phyloP scores from a whole-genome alignment of 73 alveolate species.

The Paramecium caudatum region DNA sequence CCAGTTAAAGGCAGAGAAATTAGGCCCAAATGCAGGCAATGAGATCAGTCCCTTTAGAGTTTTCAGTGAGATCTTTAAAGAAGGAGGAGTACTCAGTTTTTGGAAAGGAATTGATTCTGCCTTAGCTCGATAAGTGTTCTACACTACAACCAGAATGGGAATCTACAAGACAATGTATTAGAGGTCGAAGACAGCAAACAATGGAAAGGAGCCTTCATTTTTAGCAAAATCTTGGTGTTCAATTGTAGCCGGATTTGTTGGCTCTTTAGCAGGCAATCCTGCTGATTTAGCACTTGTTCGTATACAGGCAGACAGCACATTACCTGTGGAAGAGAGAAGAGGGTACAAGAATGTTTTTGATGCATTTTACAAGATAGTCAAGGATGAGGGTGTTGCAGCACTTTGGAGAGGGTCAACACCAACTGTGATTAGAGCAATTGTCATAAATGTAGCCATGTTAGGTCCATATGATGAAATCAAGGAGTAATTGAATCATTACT shows the following conservation, averaged over 20 bases:
- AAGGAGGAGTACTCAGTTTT: constrained; percentile 86
- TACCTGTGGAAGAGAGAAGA: constrained; percentile 91
- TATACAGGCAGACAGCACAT: constrained; percentile 89
- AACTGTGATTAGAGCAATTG: constrained; percentile 94
- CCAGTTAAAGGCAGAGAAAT: constrained; percentile 81
- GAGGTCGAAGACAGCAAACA: constrained; percentile 79
- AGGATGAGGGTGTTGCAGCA: constrained; percentile 88
- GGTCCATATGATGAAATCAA: constrained; percentile 91
- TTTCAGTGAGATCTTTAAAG: constrained; percentile 80
- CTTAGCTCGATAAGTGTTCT: constrained; percentile 85
- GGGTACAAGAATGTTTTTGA: constrained; percentile 91
- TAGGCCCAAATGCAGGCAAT: constrained; percentile 79
- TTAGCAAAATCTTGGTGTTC: constrained; percentile 86
- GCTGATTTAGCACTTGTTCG: constrained; percentile 97
- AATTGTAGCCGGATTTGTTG: constrained; percentile 92
- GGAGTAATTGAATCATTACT: constrained; percentile 80
- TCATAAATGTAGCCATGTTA: constrained; percentile 89
- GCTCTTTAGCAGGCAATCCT: constrained; percentile 96
- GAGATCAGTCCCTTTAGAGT: constrained; percentile 84
- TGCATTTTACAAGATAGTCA: constrained; percentile 87
- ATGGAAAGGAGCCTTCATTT: constrained; percentile 75
- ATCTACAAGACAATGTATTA: constrained; percentile 83
- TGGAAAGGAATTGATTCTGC: constrained; percentile 92
- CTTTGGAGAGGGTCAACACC: constrained; percentile 94
- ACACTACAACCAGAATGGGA: constrained; percentile 90